Base-by-base conservation (phyloP, 306 rosid genomes). In the Pachyrhizus erosus region DNA sequence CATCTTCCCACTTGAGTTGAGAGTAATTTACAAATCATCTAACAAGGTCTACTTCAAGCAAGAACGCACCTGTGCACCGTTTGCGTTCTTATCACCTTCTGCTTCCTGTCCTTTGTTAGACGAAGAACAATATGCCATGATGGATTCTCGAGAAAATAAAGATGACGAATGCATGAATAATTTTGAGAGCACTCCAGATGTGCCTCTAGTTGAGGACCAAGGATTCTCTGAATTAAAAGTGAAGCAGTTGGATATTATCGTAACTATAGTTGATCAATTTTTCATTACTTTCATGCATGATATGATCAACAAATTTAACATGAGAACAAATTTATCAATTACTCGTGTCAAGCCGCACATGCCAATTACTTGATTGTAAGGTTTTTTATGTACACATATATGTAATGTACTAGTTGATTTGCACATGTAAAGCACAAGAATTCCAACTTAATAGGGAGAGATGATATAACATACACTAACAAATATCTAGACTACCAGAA, bases 11-110 rank as follows among this genome's bases (percentile, higher is more conserved):
- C 13, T 42, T 4, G 5, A 45, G 51, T 39, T 9, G 11, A 39
- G 1, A 13, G 51, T 45, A 13, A 45, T n/a, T 45, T n/a, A 45
- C 13, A 45, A 9, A 34, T 34, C n/a, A 45, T 5, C 14, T 13
- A 45, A 40, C 45, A 40, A 40, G 10, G 12, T 15, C 15, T 43
- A 43, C 15, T 43, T 94, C 97, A 15, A 94, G 91, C 20, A n/a
- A n/a, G n/a, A 94, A 39, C 97, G 78, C 98, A 94, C 90, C 92
- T 91, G 88, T 92, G 98, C 92, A 92, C 97, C 2, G 98, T 91
- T 77, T 92, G 98, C 42, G 94, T 92, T 2, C 97, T 94, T 40
- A 91, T 85, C 61, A 91, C 88, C 29, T 92, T 97, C 21, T 66
- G 83, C 81, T 92, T 92, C 78, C 91, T 92, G 14, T 94, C 98